Conservation (phyloP, 345 rosid genomes). For the Toxicodendron radicans region DNA sequence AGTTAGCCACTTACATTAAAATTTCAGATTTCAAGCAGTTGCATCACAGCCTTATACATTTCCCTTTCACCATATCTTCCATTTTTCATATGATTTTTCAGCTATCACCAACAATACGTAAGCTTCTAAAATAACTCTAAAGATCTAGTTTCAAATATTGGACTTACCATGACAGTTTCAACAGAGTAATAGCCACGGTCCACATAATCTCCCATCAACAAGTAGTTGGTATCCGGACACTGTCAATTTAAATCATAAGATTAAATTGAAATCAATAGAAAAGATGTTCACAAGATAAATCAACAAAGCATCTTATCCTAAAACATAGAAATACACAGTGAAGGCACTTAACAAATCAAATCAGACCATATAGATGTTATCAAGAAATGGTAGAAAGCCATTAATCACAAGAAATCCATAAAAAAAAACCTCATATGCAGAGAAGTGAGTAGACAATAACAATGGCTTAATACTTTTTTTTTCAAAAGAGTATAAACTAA, state of each 20-base stretch:
- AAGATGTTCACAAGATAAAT: neutral
- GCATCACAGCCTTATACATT: neutral
- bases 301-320: neutral
- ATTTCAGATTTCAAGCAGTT: neutral
- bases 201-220: slow-evolving; percentile 99
- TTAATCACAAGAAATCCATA: slow-evolving; percentile 2
- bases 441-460: neutral
- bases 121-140: too few species aligned
- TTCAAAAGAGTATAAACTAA: slow-evolving; percentile 1
- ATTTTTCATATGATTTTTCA: too few species aligned
- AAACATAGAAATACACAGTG: too few species aligned
- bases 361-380: neutral
- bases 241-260: slow-evolving; percentile 35
- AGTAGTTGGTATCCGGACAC: slow-evolving; percentile 99
- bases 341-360: too few species aligned
- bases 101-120: too few species aligned
- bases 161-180: too few species aligned
- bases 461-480: neutral
- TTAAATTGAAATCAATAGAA: slow-evolving; percentile 14
- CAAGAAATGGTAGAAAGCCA: neutral
- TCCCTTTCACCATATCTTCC: neutral
- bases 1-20: neutral
- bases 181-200: slow-evolving; percentile 98
- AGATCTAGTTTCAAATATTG: too few species aligned
- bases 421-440: slow-evolving; percentile 13